A percentile compares a stretch with the other conserved stretches of the same genome.
Conservation (phyloP, 345 rosid genomes). For the Ailanthus altissimus region DNA sequence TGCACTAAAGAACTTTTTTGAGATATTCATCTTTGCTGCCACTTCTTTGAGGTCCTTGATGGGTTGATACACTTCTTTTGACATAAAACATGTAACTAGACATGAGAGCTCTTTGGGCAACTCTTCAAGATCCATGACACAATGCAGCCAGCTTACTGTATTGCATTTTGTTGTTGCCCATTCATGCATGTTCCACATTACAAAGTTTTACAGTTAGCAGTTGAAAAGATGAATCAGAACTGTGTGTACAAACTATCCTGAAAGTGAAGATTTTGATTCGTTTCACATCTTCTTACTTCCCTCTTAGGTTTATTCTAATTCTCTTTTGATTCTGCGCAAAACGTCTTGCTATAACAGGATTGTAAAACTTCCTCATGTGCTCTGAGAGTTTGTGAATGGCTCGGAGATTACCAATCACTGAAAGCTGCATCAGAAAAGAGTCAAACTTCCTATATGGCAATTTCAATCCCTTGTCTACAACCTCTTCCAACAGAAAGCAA, state of each 20-base stretch:
- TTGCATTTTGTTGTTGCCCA: neutral
- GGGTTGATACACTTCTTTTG: too few species aligned
- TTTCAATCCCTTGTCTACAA: conserved; percentile 64
- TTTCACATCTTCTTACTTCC: conserved; percentile 37
- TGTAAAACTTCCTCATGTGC: conserved; percentile 77
- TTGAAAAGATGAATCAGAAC: neutral
- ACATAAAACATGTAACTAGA: too few species aligned
- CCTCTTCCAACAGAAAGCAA: conserved; percentile 65
- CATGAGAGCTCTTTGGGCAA: neutral
- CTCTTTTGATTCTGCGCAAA: conserved; percentile 71
- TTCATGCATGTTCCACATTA: neutral
- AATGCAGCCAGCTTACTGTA: neutral
- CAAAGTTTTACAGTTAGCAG: neutral
- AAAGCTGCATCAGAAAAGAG: conserved; percentile 75
- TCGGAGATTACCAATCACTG: conserved; percentile 63
- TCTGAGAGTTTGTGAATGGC: conserved; percentile 79
- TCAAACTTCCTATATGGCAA: conserved; percentile 71
- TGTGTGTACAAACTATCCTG: neutral
- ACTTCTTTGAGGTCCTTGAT: neutral
- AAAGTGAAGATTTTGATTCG: neutral
- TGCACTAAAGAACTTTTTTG: neutral
- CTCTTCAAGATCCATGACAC: neutral
- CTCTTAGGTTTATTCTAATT: conserved; percentile 60
- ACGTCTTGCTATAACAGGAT: conserved; percentile 86
- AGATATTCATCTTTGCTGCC: neutral